Evolutionary conservation across 2,329 filamentous ascomycete species (phyloP).

Genomic region (Colletotrichum camelliae): DNA sequence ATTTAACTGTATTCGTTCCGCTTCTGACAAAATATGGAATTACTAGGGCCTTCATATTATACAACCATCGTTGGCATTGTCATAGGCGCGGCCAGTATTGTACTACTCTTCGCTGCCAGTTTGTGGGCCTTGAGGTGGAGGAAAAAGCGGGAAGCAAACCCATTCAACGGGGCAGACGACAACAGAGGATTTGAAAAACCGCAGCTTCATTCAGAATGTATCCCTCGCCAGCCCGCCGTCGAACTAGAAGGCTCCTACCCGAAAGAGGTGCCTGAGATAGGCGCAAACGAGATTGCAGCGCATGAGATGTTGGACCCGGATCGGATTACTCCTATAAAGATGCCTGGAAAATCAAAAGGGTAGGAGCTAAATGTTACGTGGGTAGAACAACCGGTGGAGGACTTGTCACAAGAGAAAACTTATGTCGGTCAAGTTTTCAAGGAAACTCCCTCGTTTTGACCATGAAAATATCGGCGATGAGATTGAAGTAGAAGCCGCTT

Average conservation of each 20-base stretch:
- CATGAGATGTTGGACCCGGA: background rate
- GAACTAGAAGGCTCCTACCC: background rate
- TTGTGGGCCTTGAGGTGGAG: background rate
- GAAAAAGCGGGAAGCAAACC: accelerated
- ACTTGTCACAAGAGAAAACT: no score
- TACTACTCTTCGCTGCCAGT: background rate
- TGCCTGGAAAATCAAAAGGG: no score
- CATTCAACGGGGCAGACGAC: background rate
- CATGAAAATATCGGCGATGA: no score
- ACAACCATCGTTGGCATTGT: no score
- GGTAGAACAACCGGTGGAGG: no score
- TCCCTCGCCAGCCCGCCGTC: background rate
- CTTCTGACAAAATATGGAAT: no score
- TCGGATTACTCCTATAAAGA: no score
- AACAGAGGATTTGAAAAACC: accelerated
- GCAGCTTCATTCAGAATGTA: background rate
- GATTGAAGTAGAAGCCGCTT: no score
- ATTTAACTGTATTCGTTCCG: accelerated
- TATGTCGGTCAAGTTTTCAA: no score
- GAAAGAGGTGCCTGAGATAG: accelerated
- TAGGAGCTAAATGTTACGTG: no score
- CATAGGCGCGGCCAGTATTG: background rate
- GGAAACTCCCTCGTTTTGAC: no score
- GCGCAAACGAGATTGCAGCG: background rate
- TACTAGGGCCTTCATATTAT: no score